Conservation (phyloP, 306 rosid genomes). For the Cicer judaicum region DNA sequence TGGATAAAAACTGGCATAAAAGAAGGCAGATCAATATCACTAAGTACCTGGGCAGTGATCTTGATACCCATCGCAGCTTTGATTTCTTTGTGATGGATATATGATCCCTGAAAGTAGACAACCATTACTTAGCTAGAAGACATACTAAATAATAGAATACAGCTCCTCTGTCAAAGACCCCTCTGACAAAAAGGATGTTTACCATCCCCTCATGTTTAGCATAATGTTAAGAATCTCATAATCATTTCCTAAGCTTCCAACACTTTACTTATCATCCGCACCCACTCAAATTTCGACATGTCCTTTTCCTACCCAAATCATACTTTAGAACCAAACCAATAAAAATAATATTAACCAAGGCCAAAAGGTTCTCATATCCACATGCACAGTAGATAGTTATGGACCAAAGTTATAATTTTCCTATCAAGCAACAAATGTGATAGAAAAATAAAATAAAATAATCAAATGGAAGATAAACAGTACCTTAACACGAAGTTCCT, state of each 20-base stretch:
- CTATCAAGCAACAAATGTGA: conserved; percentile 24
- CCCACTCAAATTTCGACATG: neutral
- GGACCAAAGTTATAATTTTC: conserved; percentile 6
- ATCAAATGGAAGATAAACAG: conserved; percentile 4
- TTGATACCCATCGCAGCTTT: conserved; percentile 99
- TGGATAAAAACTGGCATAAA: conserved; percentile 26
- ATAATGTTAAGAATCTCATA: conserved; percentile 4
- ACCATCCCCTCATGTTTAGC: conserved; percentile 21
- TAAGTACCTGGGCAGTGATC: conserved; percentile 88
- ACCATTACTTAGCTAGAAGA: conserved; percentile 26
- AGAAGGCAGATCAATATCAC: conserved; percentile 35
- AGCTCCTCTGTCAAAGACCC: conserved; percentile 2
- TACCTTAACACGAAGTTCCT: conserved; percentile 97
- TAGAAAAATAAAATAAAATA: neutral
- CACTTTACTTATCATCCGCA: neutral
- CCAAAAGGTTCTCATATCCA: conserved; percentile 4
- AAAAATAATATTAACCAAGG: conserved; percentile 3
- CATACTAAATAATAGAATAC: conserved; percentile 10
- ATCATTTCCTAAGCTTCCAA: conserved; percentile 26
- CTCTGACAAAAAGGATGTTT: neutral
- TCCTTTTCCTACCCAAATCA: neutral
- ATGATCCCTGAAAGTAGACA: conserved; percentile 79
- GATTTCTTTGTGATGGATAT: conserved; percentile 88
- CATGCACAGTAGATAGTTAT: neutral
- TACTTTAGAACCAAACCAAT: conserved; percentile 1